phyloP scores from a whole-genome alignment of 106 monocot genomes.

The Acorus calamus region DNA sequence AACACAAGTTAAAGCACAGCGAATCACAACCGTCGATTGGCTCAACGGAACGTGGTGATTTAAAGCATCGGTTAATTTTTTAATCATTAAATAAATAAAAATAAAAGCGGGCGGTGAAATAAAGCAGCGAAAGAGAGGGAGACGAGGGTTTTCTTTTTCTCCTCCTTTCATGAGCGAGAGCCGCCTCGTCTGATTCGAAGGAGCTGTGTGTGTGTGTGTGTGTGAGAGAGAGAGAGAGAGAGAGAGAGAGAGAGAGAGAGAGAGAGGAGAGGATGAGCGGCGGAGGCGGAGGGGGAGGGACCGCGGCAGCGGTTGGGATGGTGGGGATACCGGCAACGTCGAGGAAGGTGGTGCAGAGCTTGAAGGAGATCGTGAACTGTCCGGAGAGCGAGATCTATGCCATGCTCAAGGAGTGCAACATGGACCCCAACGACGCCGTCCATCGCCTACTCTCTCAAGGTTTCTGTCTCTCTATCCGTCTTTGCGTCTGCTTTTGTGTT shows the following conservation, averaged over 20 bases:
- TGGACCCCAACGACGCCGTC: constrained; percentile 71
- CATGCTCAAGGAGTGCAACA: constrained; percentile 66
- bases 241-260: background rate
- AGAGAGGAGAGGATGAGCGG: background rate
- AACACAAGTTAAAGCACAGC: too few relatives aligned
- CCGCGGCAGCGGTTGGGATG: constrained; percentile 4
- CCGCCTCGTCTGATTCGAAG: too few relatives aligned
- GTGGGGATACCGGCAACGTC: constrained; percentile 29
- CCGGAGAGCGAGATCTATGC: constrained; percentile 71
- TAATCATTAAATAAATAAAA: too few relatives aligned
- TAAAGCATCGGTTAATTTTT: too few relatives aligned
- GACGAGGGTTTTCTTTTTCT: too few relatives aligned
- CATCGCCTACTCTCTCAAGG: constrained; percentile 66
- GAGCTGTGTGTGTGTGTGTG: too few relatives aligned
- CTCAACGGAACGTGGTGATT: too few relatives aligned
- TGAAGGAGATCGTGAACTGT: constrained; percentile 81
- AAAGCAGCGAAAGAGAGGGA: too few relatives aligned
- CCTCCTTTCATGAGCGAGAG: too few relatives aligned
- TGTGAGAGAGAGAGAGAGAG: background rate
- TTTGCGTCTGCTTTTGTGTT: too few relatives aligned
- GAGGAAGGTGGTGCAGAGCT: constrained; percentile 51
- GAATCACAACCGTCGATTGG: too few relatives aligned
- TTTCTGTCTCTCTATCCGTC: background rate
- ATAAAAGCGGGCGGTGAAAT: too few relatives aligned
- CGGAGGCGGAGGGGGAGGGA: constrained; percentile 1